Base-by-base conservation (phyloP, 2,329 filamentous ascomycete species). In the Xylariales sp. region DNA sequence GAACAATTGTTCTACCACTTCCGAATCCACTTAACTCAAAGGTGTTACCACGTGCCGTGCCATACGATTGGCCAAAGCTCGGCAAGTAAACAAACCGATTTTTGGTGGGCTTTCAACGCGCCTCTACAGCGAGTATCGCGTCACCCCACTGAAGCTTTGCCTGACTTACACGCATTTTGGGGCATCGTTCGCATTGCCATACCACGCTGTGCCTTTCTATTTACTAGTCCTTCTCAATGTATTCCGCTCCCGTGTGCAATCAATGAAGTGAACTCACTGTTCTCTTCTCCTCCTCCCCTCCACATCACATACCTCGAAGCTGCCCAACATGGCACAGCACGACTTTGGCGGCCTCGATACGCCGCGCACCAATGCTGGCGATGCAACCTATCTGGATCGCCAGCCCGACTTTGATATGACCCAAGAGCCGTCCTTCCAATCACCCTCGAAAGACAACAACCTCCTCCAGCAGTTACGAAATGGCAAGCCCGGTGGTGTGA, bases 361-460 rank as follows among this genome's bases (percentile, higher is more conserved):
- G 54, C 91, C 91, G 56, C 84, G 85, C 60, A 95, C 88, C 47
- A 86, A 89, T 57, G 65, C 82, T 51, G 88, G 85, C 58, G 88
- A 96, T 74, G 82, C 81, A 64, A 95, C 89, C 51, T 91, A 84
- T 63, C 72, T 94, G 48, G 80, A 68, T 62, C 71, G 80, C 64
- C 65, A 76, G 66, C 68, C 81, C 53, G 83, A 88, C 57, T 81
- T 94, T 57, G 88, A 94, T 54, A 82, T 91, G 52, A 94, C 88
- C 39, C 84, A 89, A 55, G 88, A 94, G 59, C 82, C 87, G 43
- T 93, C 91, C 1, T 95, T 96, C 53, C 80, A 83, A 43, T 89
- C 87, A 21, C 90, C 86, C 18, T 78, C 74, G 20, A 90, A 87
- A 63, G 80, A 83, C 57, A 80, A 82, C 55, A 87, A 93, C 53